Conservation (phyloP, 495 filamentous ascomycete genomes). For the Letharia columbiana region DNA sequence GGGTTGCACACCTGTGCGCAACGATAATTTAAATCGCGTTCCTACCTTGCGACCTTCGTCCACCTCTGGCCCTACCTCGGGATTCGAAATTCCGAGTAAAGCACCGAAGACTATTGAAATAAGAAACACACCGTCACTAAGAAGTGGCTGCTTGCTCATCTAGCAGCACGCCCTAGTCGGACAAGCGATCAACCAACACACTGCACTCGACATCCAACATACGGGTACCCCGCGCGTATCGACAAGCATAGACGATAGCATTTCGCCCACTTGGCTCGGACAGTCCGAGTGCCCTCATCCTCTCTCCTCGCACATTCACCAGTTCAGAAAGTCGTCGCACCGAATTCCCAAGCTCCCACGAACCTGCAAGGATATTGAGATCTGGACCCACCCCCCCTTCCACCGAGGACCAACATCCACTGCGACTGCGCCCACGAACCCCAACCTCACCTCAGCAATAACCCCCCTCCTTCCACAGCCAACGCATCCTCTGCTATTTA, state of each 20-base stretch:
- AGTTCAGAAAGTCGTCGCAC: not conserved
- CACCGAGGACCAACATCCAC: slow-evolving; percentile 12
- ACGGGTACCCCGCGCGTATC: slow-evolving; percentile 17
- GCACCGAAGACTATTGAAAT: slow-evolving; percentile 2
- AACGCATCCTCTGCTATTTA: slow-evolving; percentile 6
- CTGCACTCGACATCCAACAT: slow-evolving; percentile 1
- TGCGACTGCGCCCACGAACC: slow-evolving; percentile 13
- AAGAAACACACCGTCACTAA: slow-evolving; percentile 4
- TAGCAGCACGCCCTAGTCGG: slow-evolving; percentile 10
- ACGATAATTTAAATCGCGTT: not conserved
- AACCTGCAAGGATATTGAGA: not conserved
- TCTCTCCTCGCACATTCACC: not conserved
- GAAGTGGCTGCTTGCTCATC: slow-evolving; percentile 6
- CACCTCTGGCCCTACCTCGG: slow-evolving; percentile 1
- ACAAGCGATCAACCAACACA: slow-evolving; percentile 9
- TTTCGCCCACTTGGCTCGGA: slow-evolving; percentile 1
- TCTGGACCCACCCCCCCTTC: not conserved
- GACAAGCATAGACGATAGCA: slow-evolving; percentile 1
- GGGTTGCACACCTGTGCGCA: not conserved
- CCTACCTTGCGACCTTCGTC: slow-evolving; percentile 9
- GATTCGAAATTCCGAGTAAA: not conserved
- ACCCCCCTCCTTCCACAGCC: slow-evolving; percentile 4
- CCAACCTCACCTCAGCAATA: slow-evolving; percentile 2
- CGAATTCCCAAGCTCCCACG: not conserved
- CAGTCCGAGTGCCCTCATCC: not conserved